These are phyloP conservation scores for Laburnicola sp. DNA, from an alignment of 2,329 filamentous ascomycete species.

Conservation along the genomic window DNA sequence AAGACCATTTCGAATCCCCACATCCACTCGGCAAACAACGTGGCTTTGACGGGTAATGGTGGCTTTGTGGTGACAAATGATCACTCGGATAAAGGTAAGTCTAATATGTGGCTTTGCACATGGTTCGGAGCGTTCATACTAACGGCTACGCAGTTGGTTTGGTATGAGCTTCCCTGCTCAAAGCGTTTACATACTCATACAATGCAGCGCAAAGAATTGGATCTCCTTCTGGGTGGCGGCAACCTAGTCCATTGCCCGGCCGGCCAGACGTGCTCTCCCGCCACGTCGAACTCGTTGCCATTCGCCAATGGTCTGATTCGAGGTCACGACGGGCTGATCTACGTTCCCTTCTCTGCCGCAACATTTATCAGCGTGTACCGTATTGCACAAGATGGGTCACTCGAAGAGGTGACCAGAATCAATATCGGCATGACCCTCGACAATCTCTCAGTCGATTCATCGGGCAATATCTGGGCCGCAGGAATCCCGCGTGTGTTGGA, in stretches of 20 bases:
- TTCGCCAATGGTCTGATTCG: slow-evolving; percentile 1
- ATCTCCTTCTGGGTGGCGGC: slow-evolving; percentile 1
- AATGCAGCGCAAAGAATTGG: neutral
- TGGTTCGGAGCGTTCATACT: too few relatives aligned
- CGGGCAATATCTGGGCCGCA: slow-evolving; percentile 2
- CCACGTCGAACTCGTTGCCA: neutral
- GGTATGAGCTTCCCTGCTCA: too few relatives aligned
- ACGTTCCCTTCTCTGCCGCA: neutral
- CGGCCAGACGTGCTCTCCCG: neutral
- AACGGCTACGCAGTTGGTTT: too few relatives aligned
- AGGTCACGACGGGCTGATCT: slow-evolving; percentile 1
- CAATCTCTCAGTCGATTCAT: neutral
- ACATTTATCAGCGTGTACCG: neutral
- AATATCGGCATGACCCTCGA: neutral
- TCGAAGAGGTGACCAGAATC: neutral
- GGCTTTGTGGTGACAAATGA: too few relatives aligned
- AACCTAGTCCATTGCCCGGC: neutral
- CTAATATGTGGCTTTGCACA: too few relatives aligned
- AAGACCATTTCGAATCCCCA: too few relatives aligned
- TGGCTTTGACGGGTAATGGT: too few relatives aligned
- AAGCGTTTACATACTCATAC: too few relatives aligned
- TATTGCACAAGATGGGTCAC: neutral
- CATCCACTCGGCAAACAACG: too few relatives aligned
- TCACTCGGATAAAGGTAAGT: too few relatives aligned
- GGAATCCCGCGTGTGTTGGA: neutral